These are phyloP conservation scores for Astragalus membranaceus DNA, from an alignment of 306 rosid species.

Conservation along the genomic window DNA sequence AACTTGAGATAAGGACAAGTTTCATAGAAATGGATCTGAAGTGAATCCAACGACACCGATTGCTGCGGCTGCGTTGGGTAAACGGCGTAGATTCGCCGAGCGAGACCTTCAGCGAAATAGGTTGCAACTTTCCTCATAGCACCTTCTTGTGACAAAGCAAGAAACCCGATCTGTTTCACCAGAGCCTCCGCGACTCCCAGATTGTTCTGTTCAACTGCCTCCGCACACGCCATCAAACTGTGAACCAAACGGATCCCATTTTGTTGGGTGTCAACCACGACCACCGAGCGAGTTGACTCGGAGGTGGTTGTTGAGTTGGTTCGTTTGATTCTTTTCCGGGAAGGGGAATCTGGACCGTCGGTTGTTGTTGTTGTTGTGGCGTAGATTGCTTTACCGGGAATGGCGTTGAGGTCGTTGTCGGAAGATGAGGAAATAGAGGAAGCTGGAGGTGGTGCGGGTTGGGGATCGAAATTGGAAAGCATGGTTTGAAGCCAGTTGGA, in stretches of 20 bases:
- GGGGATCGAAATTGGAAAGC: conserved; percentile 47
- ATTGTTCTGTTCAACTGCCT: conserved; percentile 63
- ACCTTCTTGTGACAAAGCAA: conserved; percentile 75
- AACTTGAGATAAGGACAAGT: conserved; percentile 82
- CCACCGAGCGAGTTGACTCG: conserved; percentile 42
- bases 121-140: conserved; percentile 91
- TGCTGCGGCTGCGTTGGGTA: conserved; percentile 48
- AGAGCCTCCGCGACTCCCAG: conserved; percentile 57
- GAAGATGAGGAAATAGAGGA: conserved; percentile 28
- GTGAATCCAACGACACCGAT: conserved; percentile 42
- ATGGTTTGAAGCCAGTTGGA: conserved; percentile 65
- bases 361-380: not conserved
- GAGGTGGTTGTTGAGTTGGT: not conserved
- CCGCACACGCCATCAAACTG: conserved; percentile 75
- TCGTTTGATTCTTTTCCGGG: conserved; percentile 24
- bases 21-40: conserved; percentile 89
- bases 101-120: conserved; percentile 78
- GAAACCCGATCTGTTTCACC: conserved; percentile 66
- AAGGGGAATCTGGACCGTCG: not conserved
- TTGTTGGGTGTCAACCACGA: conserved; percentile 72
- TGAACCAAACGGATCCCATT: conserved; percentile 85
- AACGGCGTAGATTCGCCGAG: conserved; percentile 55
- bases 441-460: not conserved
- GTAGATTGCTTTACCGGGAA: conserved; percentile 61
- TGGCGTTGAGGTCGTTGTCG: conserved; percentile 70